Percentiles rank a stretch among this genome's conserved stretches.
Evolutionary conservation across 345 rosid genomes (phyloP).

Genomic region (Gynandropsis gynandra): DNA sequence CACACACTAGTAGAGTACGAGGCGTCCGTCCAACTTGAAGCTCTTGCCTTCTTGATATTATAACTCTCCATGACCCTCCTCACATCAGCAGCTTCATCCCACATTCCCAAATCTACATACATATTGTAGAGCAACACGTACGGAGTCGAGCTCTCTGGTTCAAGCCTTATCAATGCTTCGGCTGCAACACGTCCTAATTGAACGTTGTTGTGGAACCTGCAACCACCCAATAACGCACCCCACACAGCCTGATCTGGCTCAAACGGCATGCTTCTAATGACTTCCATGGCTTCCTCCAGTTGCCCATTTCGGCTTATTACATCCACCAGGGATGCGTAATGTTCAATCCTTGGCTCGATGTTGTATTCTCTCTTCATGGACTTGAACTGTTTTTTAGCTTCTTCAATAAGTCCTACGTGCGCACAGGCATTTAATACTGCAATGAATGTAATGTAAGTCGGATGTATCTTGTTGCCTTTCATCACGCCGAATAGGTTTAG

Average conservation of each 20-base stretch:
- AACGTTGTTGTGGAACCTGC: constrained; percentile 47
- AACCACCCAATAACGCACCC: constrained; percentile 76
- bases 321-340: constrained; percentile 57
- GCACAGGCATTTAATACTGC: constrained; percentile 66
- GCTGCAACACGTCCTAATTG: constrained; percentile 55
- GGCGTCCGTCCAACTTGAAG: constrained; percentile 41
- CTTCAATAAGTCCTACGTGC: constrained; percentile 55
- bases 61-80: constrained; percentile 46
- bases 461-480: constrained; percentile 40
- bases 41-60: constrained; percentile 46
- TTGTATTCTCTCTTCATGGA: constrained; percentile 47
- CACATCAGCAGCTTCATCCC: constrained; percentile 57
- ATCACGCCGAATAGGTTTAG: constrained; percentile 42
- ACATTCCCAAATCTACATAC: constrained; percentile 51
- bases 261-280: constrained; percentile 51
- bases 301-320: constrained; percentile 47
- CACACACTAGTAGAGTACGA: too few species aligned
- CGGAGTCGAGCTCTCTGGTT: constrained; percentile 64
- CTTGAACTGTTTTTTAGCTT: constrained; percentile 42
- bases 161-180: constrained; percentile 54
- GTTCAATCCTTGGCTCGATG: constrained; percentile 53
- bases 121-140: constrained; percentile 59
- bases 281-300: constrained; percentile 49
- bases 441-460: constrained; percentile 58
- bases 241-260: constrained; percentile 61